phyloP scores from a whole-genome alignment of 352 stramenopile genomes.

The Phytophthora rubi region DNA sequence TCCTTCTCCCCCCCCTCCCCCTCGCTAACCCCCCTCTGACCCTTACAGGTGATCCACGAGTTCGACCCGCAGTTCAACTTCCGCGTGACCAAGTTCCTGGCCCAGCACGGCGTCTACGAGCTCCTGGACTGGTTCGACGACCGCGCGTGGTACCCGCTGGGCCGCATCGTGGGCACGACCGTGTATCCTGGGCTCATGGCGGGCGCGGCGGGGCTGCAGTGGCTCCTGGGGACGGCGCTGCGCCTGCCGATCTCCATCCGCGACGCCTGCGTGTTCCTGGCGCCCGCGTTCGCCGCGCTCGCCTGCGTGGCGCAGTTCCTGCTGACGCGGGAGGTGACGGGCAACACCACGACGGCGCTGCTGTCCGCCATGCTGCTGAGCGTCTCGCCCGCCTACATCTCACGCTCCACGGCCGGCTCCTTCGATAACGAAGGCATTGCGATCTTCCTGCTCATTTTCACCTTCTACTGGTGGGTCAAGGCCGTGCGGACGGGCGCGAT shows the following conservation, averaged over 20 bases:
- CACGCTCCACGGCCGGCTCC: constrained; percentile 96
- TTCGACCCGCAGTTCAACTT: constrained; percentile 99
- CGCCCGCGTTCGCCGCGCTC: constrained; percentile 88
- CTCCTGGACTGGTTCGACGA: constrained; percentile 99
- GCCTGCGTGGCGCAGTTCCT: constrained; percentile 88
- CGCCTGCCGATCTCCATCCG: constrained; percentile 61
- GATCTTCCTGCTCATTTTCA: constrained; percentile 97
- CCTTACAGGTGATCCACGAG: constrained; percentile 87
- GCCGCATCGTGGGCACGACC: constrained; percentile 91
- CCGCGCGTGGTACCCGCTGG: constrained; percentile 94
- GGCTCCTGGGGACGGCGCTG: constrained; percentile 34
- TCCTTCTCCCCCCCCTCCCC: background rate
- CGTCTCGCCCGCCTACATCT: constrained; percentile 97
- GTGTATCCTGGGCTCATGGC: constrained; percentile 94
- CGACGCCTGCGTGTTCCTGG: constrained; percentile 91
- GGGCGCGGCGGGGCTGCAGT: constrained; percentile 83
- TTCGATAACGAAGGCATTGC: constrained; percentile 99
- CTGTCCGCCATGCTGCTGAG: constrained; percentile 93
- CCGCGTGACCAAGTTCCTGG: constrained; percentile 96
- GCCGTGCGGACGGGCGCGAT: constrained; percentile 83
- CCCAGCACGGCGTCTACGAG: constrained; percentile 89
- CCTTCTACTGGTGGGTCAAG: constrained; percentile 97
- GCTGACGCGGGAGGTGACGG: constrained; percentile 87
- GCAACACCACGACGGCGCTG: constrained; percentile 69
- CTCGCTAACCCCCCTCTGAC: background rate